A percentile compares a stretch with the other conserved stretches of the same genome.
phyloP scores from a whole-genome alignment of 352 stramenopile species.

The Phytophthora pseudosyringae region DNA sequence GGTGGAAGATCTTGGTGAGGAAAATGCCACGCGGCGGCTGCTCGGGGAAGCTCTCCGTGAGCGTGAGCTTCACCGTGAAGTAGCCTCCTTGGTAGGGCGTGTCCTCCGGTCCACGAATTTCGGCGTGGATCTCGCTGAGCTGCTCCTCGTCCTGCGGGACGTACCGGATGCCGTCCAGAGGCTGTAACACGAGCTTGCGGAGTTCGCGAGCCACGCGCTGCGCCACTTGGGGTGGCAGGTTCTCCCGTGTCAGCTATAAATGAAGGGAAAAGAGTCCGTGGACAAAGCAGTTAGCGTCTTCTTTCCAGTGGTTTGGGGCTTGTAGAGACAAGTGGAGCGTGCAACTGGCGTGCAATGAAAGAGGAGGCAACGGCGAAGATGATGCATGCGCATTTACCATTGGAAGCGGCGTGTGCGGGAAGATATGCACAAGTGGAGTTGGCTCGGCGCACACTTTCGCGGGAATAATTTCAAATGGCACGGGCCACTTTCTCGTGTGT shows the following conservation, averaged over 20 bases:
- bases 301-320: not conserved
- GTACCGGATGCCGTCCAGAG: slow-evolving; percentile 94
- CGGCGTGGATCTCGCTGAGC: slow-evolving; percentile 93
- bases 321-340: slow-evolving; percentile 2
- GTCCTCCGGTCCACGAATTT: slow-evolving; percentile 96
- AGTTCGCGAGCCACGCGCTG: slow-evolving; percentile 94
- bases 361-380: not conserved
- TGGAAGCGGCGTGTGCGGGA: slow-evolving; percentile 7
- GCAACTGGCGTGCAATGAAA: slow-evolving; percentile 16
- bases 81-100: slow-evolving; percentile 97
- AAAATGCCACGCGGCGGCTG: slow-evolving; percentile 94
- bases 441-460: slow-evolving; percentile 31
- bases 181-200: slow-evolving; percentile 86
- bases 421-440: slow-evolving; percentile 15
- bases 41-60: slow-evolving; percentile 89
- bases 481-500: slow-evolving; percentile 1
- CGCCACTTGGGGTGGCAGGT: slow-evolving; percentile 90
- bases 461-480: slow-evolving; percentile 33
- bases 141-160: slow-evolving; percentile 91
- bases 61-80: slow-evolving; percentile 97
- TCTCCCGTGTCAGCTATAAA: slow-evolving; percentile 52
- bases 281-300: slow-evolving; percentile 18
- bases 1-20: slow-evolving; percentile 99
- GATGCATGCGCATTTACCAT: slow-evolving; percentile 33
- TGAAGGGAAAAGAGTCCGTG: slow-evolving; percentile 8